Percentiles rank a stretch among this genome's conserved stretches.
phyloP scores from a whole-genome alignment of 768 basidiomycete species.

The Zangia roseola region DNA sequence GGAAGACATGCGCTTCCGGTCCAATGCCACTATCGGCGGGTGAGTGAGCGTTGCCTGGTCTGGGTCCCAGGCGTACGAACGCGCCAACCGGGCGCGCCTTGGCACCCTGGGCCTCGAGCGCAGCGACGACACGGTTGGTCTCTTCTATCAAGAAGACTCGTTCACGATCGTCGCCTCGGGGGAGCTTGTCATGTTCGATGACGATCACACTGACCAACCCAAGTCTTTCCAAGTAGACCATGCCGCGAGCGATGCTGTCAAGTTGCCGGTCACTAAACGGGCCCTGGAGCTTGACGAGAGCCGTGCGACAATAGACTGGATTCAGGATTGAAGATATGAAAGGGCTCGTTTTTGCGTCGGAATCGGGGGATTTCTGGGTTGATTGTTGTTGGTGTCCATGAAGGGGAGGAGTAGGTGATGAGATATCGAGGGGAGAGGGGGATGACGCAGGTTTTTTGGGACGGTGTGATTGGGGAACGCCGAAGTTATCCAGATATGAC shows the following conservation, averaged over 20 bases:
- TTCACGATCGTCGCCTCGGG: constrained; percentile 67
- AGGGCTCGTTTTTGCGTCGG: constrained; percentile 42
- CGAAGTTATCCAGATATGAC: constrained; percentile 90
- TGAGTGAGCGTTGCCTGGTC: constrained; percentile 45
- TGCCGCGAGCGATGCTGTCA: constrained; percentile 88
- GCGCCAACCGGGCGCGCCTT: constrained; percentile 87
- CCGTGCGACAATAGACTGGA: constrained; percentile 81
- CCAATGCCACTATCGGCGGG: constrained; percentile 34
- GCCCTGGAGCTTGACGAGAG: constrained; percentile 94
- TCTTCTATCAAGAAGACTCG: constrained; percentile 69
- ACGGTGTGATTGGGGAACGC: constrained; percentile 51
- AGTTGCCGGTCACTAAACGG: constrained; percentile 93
- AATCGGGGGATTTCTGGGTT: constrained; percentile 29
- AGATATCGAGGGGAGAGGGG: constrained; percentile 24
- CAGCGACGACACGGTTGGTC: constrained; percentile 78
- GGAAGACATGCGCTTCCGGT: constrained; percentile 79
- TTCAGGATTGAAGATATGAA: constrained; percentile 77
- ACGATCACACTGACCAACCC: constrained; percentile 96
- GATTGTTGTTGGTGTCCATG: constrained; percentile 7
- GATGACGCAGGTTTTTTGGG: constrained; percentile 23
- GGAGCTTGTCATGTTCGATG: constrained; percentile 81
- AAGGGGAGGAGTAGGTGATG: constrained; percentile 21
- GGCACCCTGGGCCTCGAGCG: constrained; percentile 83
- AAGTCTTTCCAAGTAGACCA: constrained; percentile 94
- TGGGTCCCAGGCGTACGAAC: constrained; percentile 80